Percentiles rank a stretch among this genome's conserved stretches.
phyloP scores from a whole-genome alignment of 2,329 filamentous ascomycete genomes.

The Claviceps humidiphila region DNA sequence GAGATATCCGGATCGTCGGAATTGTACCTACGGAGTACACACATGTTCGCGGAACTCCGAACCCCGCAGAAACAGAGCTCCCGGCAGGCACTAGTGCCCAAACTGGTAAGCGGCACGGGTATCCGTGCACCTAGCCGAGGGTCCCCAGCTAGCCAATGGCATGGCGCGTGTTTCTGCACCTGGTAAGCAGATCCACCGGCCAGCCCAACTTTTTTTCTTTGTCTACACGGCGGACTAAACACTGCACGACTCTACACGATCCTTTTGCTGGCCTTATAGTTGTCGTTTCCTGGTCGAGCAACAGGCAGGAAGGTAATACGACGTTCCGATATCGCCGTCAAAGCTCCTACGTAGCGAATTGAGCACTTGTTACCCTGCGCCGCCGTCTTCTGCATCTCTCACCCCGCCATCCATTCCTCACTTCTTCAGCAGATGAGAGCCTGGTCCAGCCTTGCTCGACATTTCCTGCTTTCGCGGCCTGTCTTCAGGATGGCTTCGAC shows the following conservation, averaged over 20 bases:
- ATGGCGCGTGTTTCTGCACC: background rate
- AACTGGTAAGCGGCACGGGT: too few relatives aligned
- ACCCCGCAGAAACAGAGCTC: too few relatives aligned
- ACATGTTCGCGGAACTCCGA: too few relatives aligned
- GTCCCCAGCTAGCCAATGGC: constrained; percentile 2
- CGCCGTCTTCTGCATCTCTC: background rate
- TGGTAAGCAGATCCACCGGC: constrained; percentile 4
- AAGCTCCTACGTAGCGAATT: background rate
- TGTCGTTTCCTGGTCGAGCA: too few relatives aligned
- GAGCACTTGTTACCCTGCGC: background rate
- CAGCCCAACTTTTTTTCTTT: constrained; percentile 1
- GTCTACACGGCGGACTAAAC: background rate
- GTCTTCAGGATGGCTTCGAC: constrained; percentile 7
- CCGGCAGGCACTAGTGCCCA: too few relatives aligned
- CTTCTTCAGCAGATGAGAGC: constrained; percentile 7
- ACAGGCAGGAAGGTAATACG: too few relatives aligned
- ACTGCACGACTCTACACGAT: background rate
- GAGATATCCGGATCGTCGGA: too few relatives aligned
- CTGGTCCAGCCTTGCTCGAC: constrained; percentile 3
- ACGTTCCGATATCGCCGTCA: too few relatives aligned
- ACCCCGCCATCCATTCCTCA: background rate
- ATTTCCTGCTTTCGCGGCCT: background rate
- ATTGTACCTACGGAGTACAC: too few relatives aligned
- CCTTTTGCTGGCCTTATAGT: too few relatives aligned
- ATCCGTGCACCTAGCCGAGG: background rate